Percentiles rank a stretch among this genome's conserved stretches.
Conservation (phyloP, 202 grass and related monocot species). For the Musa balbisiana region DNA sequence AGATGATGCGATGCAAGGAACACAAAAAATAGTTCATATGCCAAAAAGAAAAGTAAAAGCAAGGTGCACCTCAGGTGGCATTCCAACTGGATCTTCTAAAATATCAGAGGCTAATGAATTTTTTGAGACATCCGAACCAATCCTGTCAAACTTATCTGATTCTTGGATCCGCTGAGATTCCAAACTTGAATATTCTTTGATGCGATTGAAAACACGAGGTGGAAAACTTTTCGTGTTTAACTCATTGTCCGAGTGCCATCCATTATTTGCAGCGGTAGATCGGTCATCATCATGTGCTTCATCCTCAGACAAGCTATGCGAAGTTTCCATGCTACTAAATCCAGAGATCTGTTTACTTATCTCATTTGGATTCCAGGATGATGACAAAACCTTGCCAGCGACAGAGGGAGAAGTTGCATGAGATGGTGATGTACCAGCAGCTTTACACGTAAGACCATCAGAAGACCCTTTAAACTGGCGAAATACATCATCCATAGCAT, state of each 20-base stretch:
- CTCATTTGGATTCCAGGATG: constrained; percentile 63
- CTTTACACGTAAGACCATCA: constrained; percentile 52
- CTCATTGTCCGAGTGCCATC: constrained; percentile 85
- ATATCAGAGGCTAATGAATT: constrained; percentile 34
- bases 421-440: constrained; percentile 42
- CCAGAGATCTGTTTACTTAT: constrained; percentile 38
- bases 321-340: constrained; percentile 39
- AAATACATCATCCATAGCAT: constrained; percentile 93
- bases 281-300: constrained; percentile 59
- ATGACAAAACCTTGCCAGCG: constrained; percentile 41
- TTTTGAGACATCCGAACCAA: constrained; percentile 47
- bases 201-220: constrained; percentile 43
- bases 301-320: constrained; percentile 70
- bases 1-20: background rate
- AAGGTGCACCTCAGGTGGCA: constrained; percentile 29
- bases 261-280: constrained; percentile 39
- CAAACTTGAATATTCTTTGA: constrained; percentile 22
- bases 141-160: constrained; percentile 30
- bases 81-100: constrained; percentile 54
- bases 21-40: background rate
- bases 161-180: constrained; percentile 40
- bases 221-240: constrained; percentile 46
- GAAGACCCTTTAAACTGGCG: constrained; percentile 88
- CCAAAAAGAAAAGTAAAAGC: background rate
- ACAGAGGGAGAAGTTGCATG: constrained; percentile 29